Percentiles rank a stretch among this genome's conserved stretches.
These are phyloP conservation scores for Populus simonii DNA, from an alignment of 345 rosid genomes.

Conservation along the genomic window DNA sequence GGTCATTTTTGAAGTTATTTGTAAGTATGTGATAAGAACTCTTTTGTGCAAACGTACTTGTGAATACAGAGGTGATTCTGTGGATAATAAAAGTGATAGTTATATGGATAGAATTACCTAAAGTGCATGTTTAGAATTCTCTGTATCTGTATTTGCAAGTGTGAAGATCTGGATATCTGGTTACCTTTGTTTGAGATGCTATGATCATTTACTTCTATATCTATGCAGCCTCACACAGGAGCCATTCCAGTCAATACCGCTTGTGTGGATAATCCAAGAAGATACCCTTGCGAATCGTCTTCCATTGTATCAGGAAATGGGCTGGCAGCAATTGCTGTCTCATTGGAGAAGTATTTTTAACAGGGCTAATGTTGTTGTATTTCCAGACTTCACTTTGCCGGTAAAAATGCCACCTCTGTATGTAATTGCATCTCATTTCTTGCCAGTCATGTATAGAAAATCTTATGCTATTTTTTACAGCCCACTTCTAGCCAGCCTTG, in stretches of 20 bases:
- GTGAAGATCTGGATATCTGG: conserved; percentile 10
- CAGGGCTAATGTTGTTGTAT: conserved; percentile 75
- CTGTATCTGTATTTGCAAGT: background rate
- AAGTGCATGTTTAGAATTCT: background rate
- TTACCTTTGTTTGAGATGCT: conserved; percentile 32
- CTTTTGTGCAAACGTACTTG: background rate
- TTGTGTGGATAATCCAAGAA: conserved; percentile 93
- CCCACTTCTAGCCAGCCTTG: background rate
- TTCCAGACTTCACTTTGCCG: conserved; percentile 80
- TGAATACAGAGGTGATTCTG: background rate
- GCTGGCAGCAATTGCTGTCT: conserved; percentile 55
- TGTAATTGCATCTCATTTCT: background rate
- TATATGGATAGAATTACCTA: background rate
- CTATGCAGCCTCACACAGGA: conserved; percentile 98
- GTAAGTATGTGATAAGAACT: no score
- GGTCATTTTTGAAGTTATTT: background rate
- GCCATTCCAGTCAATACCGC: conserved; percentile 85
- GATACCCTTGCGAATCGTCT: conserved; percentile 76
- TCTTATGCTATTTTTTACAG: no score
- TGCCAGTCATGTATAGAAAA: no score
- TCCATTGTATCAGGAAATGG: conserved; percentile 60
- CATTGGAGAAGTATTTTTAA: conserved; percentile 72
- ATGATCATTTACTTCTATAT: conserved; percentile 55
- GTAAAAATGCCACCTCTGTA: conserved; percentile 33
- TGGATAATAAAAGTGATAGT: background rate